Evolutionary conservation across 1,284 basidiomycete species (phyloP).

Genomic region (Cutaneotrichosporon spelunceum): DNA sequence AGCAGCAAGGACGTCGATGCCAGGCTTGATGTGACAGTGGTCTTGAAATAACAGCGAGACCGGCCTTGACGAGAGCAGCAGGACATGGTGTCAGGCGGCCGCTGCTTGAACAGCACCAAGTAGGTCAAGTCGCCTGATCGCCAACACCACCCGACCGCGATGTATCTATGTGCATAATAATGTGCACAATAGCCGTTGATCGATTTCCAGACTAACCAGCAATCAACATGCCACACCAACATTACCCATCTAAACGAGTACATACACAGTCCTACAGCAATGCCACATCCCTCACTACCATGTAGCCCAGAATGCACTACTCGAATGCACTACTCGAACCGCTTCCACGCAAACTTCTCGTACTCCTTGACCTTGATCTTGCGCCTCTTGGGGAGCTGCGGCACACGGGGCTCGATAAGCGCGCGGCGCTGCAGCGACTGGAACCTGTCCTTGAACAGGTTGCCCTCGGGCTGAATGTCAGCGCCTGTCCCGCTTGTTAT

Average conservation of each 20-base stretch:
- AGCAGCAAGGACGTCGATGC: too few species aligned
- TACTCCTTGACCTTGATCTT: constrained; percentile 66
- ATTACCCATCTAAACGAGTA: constrained; percentile 4
- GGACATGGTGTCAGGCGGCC: too few species aligned
- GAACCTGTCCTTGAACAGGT: constrained; percentile 86
- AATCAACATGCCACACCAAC: background rate
- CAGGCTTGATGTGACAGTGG: too few species aligned
- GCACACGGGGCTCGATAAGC: constrained; percentile 55
- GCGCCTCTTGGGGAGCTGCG: constrained; percentile 66
- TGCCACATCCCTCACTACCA: background rate
- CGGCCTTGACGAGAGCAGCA: too few species aligned
- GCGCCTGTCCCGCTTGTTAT: too few species aligned
- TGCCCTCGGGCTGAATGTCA: constrained; percentile 73
- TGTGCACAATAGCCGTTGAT: too few species aligned
- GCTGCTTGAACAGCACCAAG: too few species aligned
- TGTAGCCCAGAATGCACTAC: background rate
- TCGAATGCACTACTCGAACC: constrained; percentile 56
- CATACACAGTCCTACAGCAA: constrained; percentile 9
- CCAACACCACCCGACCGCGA: too few species aligned
- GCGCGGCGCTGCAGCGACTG: constrained; percentile 55
- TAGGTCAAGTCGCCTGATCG: too few species aligned
- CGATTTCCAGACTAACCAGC: too few species aligned
- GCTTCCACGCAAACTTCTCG: constrained; percentile 86
- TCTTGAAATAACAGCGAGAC: too few species aligned
- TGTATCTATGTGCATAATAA: too few species aligned